Percentiles rank a stretch among this genome's conserved stretches.
Conservation (phyloP, 2,329 filamentous ascomycete species). For the Fusarium sublunatum region DNA sequence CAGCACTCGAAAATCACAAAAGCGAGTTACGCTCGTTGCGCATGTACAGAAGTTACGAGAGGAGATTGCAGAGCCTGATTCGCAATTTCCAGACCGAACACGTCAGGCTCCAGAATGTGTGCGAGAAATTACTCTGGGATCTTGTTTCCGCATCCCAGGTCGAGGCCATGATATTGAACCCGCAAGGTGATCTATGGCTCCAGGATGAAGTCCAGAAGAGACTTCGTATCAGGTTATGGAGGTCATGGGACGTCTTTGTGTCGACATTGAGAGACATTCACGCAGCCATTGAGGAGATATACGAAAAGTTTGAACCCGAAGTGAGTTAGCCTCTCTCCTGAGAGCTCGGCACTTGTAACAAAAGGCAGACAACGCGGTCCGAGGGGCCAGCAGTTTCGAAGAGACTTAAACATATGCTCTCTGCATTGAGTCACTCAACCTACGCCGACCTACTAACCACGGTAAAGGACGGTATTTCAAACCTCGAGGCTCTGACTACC, state of each 20-base stretch:
- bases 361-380: not conserved
- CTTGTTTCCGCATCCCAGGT: not conserved
- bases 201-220: not conserved
- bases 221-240: conserved; percentile 9
- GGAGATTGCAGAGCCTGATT: conserved; percentile 11
- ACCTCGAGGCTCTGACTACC: not conserved
- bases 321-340: not conserved
- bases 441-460: not conserved
- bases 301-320: not conserved
- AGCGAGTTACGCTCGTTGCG: not conserved
- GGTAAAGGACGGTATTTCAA: conserved; percentile 5
- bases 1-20: conserved; percentile 11
- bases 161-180: conserved; percentile 10
- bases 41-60: not conserved
- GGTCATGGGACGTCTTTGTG: conserved; percentile 6
- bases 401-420: not conserved
- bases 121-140: conserved; percentile 13
- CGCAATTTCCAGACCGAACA: conserved; percentile 13
- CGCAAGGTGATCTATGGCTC: not conserved
- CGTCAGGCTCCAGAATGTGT: conserved; percentile 19
- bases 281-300: not conserved
- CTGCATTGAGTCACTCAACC: not conserved
- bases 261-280: not conserved
- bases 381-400: not conserved
- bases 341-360: not conserved